These are phyloP conservation scores for Linum trigynum DNA, from an alignment of 345 rosid species.

Conservation along the genomic window DNA sequence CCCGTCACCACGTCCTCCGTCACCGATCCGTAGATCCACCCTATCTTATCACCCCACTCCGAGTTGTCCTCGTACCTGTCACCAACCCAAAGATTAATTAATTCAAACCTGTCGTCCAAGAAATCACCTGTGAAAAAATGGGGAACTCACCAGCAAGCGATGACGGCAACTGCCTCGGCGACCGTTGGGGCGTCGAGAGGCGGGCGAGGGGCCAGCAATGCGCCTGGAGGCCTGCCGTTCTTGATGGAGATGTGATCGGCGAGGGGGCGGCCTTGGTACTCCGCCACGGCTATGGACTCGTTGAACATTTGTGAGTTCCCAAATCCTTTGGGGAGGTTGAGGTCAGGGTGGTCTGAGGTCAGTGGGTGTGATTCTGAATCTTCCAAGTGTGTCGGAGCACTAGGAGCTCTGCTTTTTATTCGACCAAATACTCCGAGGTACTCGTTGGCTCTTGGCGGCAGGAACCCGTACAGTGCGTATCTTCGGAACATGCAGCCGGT, in stretches of 20 bases:
- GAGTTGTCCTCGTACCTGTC: constrained; percentile 75
- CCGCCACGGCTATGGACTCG: constrained; percentile 70
- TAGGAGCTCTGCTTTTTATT: constrained; percentile 34
- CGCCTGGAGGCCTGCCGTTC: constrained; percentile 96
- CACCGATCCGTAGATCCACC: constrained; percentile 90
- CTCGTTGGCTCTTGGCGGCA: constrained; percentile 85
- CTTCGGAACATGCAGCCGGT: constrained; percentile 94
- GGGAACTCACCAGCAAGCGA: constrained; percentile 68
- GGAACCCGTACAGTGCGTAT: constrained; percentile 80
- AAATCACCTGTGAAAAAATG: background rate
- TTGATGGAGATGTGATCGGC: constrained; percentile 85
- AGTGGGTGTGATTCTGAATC: constrained; percentile 40
- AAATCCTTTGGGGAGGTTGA: constrained; percentile 56
- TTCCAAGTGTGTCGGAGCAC: constrained; percentile 25
- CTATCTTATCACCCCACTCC: constrained; percentile 78
- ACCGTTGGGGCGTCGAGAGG: constrained; percentile 90
- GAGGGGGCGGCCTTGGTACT: constrained; percentile 87
- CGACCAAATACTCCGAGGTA: constrained; percentile 65
- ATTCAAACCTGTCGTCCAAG: too few species aligned
- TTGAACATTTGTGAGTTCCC: constrained; percentile 66
- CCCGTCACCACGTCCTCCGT: constrained; percentile 90
- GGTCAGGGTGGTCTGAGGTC: constrained; percentile 51
- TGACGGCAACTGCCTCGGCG: constrained; percentile 94
- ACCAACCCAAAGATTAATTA: background rate
- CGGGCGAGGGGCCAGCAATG: constrained; percentile 61